Evolutionary conservation across 495 filamentous ascomycete genomes (phyloP), one percentile per base, ranked within the genome.

Genomic region (Pyronema domesticum): DNA sequence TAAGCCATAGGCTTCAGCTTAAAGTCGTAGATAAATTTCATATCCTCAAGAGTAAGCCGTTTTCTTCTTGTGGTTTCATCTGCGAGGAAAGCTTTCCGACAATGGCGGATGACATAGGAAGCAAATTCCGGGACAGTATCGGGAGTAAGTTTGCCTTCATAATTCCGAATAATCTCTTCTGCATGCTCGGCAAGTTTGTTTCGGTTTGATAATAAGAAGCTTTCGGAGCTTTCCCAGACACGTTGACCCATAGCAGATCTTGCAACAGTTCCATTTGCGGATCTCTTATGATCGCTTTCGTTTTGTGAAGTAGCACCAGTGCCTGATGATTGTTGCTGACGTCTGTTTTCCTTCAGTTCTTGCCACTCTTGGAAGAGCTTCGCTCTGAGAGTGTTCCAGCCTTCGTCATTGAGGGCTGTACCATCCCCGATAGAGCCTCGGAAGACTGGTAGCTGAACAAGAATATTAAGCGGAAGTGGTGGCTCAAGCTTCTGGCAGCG

Each of bases 11-110:
- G 77, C 58, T 78, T 81, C 60, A 89, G 72, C 65, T 85, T 86
- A 54, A 72, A 79, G 56, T 87, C 83, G 57, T 80, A 86, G 33
- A 88, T 69, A 78, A 79, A 89, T 65, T 83, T 88, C 83, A 89
- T 86, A 63, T 86, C 86, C 60, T 88, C 84, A 55, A 89, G 70
- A 1, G 80, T 81, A 45, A 87, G 65, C 58, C 73, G 79, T 3
- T 58, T 34, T 37, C 44, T 54, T 34, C 66, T 56, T 6, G 69
- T 70, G 14, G 73, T 69, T 19, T 79, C 63, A 37, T 79, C 73
- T 13, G 72, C 68, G 60, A 83, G 82, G 58, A 82, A 87, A 35
- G 68, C 68, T 37, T 72, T 69, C 34, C 80, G 76, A 47, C 82
- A 77, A 60, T 79, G 68, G 7, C 79, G 60, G 37, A 89, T 70